Percentiles rank a stretch among this genome's conserved stretches.
These are phyloP conservation scores for Solanum hybrid DNA, from an alignment of 305 asterid genomes.

Conservation along the genomic window DNA sequence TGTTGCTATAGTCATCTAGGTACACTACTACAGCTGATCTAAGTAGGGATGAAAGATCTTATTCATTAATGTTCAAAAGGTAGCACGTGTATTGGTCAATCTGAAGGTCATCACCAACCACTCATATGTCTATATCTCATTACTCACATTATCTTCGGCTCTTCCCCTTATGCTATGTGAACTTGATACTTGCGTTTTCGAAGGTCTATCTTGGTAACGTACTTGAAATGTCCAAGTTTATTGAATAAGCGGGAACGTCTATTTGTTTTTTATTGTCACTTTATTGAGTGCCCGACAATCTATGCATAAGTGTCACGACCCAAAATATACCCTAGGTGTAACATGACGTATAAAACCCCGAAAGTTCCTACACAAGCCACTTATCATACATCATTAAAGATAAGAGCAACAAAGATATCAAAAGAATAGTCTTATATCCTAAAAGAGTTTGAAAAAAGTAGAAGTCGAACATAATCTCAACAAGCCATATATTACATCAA, in stretches of 20 bases:
- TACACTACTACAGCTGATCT: neutral
- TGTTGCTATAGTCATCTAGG: neutral
- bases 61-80: neutral
- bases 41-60: neutral
- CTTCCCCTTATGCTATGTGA: neutral
- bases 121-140: neutral
- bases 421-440: no score
- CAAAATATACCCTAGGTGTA: no score
- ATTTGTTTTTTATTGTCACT: neutral
- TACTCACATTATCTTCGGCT: neutral
- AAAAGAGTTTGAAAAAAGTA: no score
- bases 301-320: no score
- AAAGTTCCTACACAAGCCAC: no score
- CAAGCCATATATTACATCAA: no score
- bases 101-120: neutral
- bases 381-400: no score
- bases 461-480: no score
- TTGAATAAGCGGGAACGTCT: neutral
- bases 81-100: neutral
- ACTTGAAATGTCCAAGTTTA: neutral
- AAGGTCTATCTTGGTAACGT: neutral
- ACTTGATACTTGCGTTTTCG: neutral
- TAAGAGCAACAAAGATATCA: no score
- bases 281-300: neutral
- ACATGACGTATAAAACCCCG: no score